Percentiles rank a stretch among this genome's conserved stretches.
phyloP scores from a whole-genome alignment of 108 stramenopile species.

The Conticribra guillardii region DNA sequence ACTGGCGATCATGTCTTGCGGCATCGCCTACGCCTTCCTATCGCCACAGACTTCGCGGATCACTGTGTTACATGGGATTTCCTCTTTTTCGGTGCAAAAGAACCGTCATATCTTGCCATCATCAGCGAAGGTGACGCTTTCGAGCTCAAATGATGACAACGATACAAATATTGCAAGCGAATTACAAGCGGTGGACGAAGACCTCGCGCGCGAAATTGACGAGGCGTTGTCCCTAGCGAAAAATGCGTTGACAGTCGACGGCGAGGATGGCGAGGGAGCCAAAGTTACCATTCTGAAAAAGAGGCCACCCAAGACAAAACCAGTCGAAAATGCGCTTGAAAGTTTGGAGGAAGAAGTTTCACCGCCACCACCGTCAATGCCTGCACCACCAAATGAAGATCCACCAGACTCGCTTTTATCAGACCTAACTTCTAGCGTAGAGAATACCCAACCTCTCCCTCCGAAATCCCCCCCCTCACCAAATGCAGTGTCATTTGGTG shows the following conservation, averaged over 20 bases:
- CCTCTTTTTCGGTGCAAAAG: neutral
- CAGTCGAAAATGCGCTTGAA: neutral
- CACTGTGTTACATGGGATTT: neutral
- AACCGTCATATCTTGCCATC: neutral
- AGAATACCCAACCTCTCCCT: slow-evolving; percentile 13
- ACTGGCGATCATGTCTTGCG: neutral
- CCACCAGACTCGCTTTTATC: slow-evolving; percentile 1
- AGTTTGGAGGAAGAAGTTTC: neutral
- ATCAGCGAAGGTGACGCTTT: neutral
- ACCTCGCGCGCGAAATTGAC: slow-evolving; percentile 29
- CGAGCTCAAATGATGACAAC: neutral
- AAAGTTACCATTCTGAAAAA: slow-evolving; percentile 11
- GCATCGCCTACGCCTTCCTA: neutral
- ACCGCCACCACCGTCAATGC: neutral
- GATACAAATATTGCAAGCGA: neutral
- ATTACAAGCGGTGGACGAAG: slow-evolving; percentile 19
- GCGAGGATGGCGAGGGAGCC: slow-evolving; percentile 11
- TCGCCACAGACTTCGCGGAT: neutral
- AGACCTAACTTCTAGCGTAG: neutral
- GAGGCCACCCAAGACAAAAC: neutral
- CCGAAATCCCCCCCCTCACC: slow-evolving; percentile 13
- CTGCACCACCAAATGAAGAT: neutral
- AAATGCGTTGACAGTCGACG: slow-evolving; percentile 11
- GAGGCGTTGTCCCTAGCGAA: slow-evolving; percentile 32
- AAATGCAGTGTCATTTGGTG: slow-evolving; percentile 22